Evolutionary conservation across 2,329 filamentous ascomycete genomes (phyloP).

Genomic region (Fusarium siculi): DNA sequence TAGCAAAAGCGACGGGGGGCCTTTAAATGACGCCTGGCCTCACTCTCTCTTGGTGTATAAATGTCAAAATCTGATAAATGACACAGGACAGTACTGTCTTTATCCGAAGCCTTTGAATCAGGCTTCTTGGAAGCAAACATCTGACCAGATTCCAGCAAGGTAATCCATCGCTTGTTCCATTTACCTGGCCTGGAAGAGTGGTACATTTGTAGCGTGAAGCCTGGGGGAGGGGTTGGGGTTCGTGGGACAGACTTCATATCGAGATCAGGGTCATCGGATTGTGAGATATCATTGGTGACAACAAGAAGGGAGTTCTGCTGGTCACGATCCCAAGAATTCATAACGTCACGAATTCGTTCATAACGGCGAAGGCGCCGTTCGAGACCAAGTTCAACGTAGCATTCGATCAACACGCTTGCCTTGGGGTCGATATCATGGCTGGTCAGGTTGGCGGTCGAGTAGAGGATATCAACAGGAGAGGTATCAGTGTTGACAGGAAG

Average conservation of each 20-base stretch:
- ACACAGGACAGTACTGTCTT: conserved; percentile 77
- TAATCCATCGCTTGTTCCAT: conserved; percentile 88
- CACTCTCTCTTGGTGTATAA: conserved; percentile 78
- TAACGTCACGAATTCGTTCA: conserved; percentile 84
- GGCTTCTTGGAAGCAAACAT: conserved; percentile 75
- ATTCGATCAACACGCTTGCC: conserved; percentile 79
- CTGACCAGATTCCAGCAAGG: conserved; percentile 79
- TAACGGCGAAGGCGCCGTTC: conserved; percentile 86
- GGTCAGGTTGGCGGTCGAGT: conserved; percentile 71
- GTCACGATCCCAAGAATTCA: conserved; percentile 94
- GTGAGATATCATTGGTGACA: conserved; percentile 65
- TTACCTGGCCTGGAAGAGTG: conserved; percentile 85
- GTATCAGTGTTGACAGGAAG: conserved; percentile 81
- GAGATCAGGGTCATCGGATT: conserved; percentile 69
- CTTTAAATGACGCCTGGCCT: conserved; percentile 76
- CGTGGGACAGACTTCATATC: conserved; percentile 72
- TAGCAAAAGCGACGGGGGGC: conserved; percentile 88
- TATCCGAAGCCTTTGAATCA: conserved; percentile 67
- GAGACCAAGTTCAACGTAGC: conserved; percentile 78
- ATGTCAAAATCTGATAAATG: conserved; percentile 94
- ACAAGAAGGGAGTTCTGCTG: conserved; percentile 79
- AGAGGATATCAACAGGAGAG: conserved; percentile 77
- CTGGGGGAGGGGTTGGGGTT: conserved; percentile 67
- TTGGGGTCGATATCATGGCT: conserved; percentile 71
- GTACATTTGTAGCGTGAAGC: conserved; percentile 77